A percentile compares a stretch with the other conserved stretches of the same genome.
Conservation (phyloP, 2,329 filamentous ascomycete genomes). For the Pseudovirgaria hyperparasitica region DNA sequence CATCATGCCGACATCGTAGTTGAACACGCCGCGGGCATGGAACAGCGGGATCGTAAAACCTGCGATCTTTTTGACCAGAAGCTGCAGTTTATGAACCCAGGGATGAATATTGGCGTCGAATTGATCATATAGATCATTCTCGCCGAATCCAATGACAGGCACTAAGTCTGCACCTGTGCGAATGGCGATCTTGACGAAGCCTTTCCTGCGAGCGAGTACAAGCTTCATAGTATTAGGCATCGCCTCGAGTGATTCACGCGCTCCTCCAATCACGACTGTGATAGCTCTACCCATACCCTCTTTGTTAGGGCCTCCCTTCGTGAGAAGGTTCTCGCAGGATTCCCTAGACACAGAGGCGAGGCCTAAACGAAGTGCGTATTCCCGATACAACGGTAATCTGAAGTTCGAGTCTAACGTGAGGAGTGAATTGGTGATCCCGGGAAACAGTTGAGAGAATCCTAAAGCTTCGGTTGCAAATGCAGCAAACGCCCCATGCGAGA, state of each 20-base stretch:
- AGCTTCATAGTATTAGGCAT: slow-evolving; percentile 65
- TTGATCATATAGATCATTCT: slow-evolving; percentile 94
- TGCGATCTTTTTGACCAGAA: slow-evolving; percentile 70
- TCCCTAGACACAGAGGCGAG: slow-evolving; percentile 81
- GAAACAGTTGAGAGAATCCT: slow-evolving; percentile 77
- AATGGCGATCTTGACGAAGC: slow-evolving; percentile 88
- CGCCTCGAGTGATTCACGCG: slow-evolving; percentile 81
- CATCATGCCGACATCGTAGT: slow-evolving; percentile 95
- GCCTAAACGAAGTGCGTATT: slow-evolving; percentile 85
- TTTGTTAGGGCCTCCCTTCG: slow-evolving; percentile 59
- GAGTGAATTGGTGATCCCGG: slow-evolving; percentile 86
- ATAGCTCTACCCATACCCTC: slow-evolving; percentile 92
- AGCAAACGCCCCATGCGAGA: slow-evolving; percentile 88
- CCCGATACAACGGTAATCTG: slow-evolving; percentile 81
- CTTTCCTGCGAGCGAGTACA: slow-evolving; percentile 72
- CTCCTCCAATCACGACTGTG: slow-evolving; percentile 89
- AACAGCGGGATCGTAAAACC: slow-evolving; percentile 89
- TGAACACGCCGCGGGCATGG: slow-evolving; percentile 85
- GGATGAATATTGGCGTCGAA: slow-evolving; percentile 66
- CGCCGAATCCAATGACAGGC: slow-evolving; percentile 82
- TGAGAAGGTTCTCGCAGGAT: slow-evolving; percentile 79
- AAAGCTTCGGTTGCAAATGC: slow-evolving; percentile 85
- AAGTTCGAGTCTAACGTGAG: slow-evolving; percentile 96
- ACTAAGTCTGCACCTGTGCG: slow-evolving; percentile 88
- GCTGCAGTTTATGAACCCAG: slow-evolving; percentile 65